Evolutionary conservation across 192 early-diverging fungal genomes (phyloP).

Genomic region (Coemansia sp.): DNA sequence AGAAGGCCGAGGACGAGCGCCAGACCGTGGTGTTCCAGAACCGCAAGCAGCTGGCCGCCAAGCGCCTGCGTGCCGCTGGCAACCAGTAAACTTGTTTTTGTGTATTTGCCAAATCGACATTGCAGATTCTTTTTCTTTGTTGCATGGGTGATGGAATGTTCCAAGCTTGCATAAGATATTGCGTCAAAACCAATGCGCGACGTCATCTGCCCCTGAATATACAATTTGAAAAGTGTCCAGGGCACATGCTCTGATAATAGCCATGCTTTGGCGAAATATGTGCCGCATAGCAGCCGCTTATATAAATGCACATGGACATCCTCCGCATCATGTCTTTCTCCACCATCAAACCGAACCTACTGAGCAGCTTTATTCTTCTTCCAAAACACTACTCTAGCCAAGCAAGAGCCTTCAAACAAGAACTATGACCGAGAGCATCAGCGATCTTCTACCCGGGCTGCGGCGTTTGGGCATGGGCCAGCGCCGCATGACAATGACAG

Average conservation of each 20-base stretch:
- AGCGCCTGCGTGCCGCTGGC: conserved; percentile 46
- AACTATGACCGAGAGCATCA: conserved; percentile 34
- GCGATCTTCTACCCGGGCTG: conserved; percentile 37
- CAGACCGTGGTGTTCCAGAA: conserved; percentile 51
- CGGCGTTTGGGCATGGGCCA: conserved; percentile 32
- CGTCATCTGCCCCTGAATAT: background rate
- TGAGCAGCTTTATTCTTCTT: too few species aligned
- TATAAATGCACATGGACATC: background rate
- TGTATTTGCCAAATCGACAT: conserved; percentile 3
- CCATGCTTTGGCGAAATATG: background rate
- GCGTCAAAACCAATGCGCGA: background rate
- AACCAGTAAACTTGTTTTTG: conserved; percentile 29
- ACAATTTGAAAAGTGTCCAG: background rate
- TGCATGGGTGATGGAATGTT: background rate
- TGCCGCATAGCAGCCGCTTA: background rate
- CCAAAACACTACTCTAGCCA: background rate
- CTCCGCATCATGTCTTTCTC: background rate
- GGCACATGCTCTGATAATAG: background rate
- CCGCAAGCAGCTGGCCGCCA: conserved; percentile 49
- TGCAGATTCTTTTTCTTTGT: background rate
- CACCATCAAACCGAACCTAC: background rate
- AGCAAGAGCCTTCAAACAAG: background rate
- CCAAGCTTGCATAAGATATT: background rate
- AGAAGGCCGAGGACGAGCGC: conserved; percentile 62
- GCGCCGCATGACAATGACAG: conserved; percentile 17